Base-by-base conservation (phyloP, 1,284 basidiomycete genomes). In the Ustilago loliicola region DNA sequence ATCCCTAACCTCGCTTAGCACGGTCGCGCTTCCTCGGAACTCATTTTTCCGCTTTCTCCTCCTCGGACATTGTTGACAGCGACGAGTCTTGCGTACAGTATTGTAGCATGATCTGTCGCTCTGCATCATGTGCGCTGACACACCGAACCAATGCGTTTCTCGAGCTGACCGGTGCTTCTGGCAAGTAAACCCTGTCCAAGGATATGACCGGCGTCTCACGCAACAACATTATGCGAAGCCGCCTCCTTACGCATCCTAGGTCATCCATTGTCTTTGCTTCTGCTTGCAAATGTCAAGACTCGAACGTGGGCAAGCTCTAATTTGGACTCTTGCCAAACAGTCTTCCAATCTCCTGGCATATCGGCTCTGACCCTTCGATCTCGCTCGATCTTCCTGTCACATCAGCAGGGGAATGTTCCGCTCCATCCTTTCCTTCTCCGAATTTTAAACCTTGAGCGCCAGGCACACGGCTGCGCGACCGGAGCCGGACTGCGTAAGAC, bases 221-320 rank as follows among this genome's bases (percentile, higher is more conserved):
- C 7, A 38, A 7, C 13, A 15, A 38, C 3, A 15, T 15, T 15
- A 38, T 8, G 9, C 36, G 36, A 45, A 8, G 42, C n/a, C 19
- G n/a, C 21, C 42, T 15, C 36, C 36, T 38, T 38, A 38, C 42
- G 42, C 42, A 21, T 45, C 42, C 4, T 45, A 21, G 42, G 42
- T 17, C 38, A 40, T 40, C n/a, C 42, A 4, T 7, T 21, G n/a
- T 21, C 15, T 15, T 45, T 19, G n/a, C 21, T 8, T 15, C 21
- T 45, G 42, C 21, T 45, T 5, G 6, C 36, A 8, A 4, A 45
- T 21, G n/a, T 2, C n/a, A n/a, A 45, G 19, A 15, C 8, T 19
- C 7, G n/a, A 45, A 45, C 42, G 42, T 29, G 19, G 56, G 15
- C 29, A 29, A 58, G 56, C 56, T 58, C 30, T 58, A 58, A 48